Conservation (phyloP, 2,329 filamentous ascomycete genomes). For the Talaromyces piceae region DNA sequence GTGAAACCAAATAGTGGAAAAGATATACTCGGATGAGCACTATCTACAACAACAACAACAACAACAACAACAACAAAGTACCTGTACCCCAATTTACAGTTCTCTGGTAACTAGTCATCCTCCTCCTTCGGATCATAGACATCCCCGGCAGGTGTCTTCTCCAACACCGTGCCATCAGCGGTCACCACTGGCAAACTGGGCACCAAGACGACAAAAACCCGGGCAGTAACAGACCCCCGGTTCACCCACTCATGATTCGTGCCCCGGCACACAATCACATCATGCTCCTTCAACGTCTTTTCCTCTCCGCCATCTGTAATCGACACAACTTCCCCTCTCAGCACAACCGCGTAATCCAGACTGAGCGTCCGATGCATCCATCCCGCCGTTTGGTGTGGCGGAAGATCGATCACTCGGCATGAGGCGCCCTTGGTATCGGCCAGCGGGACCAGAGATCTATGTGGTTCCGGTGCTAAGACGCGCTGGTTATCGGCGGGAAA, state of each 20-base stretch:
- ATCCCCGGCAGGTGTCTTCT: constrained; percentile 23
- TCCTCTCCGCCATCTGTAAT: constrained; percentile 22
- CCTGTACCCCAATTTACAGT: too few species aligned
- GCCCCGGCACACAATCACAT: constrained; percentile 29
- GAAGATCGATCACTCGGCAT: constrained; percentile 16
- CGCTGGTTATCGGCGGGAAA: constrained; percentile 20
- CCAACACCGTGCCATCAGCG: constrained; percentile 30
- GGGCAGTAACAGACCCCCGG: constrained; percentile 28
- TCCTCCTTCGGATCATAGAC: constrained; percentile 17
- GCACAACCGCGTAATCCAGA: constrained; percentile 23
- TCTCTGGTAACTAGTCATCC: too few species aligned
- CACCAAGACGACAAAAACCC: constrained; percentile 36
- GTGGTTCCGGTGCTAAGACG: constrained; percentile 13
- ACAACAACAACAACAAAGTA: too few species aligned
- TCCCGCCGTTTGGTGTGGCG: constrained; percentile 11
- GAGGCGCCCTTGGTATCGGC: constrained; percentile 19
- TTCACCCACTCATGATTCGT: constrained; percentile 43
- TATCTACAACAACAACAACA: too few species aligned
- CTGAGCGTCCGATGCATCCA: constrained; percentile 23
- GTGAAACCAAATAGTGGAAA: too few species aligned
- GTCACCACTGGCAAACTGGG: constrained; percentile 35
- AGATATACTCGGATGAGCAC: too few species aligned
- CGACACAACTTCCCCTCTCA: constrained; percentile 20
- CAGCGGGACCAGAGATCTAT: constrained; percentile 17
- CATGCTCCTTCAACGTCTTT: constrained; percentile 20